Evolutionary conservation across 1,284 basidiomycete species (phyloP), one percentile per base, ranked within the genome.

Genomic region (Butyriboletus appendiculatus): DNA sequence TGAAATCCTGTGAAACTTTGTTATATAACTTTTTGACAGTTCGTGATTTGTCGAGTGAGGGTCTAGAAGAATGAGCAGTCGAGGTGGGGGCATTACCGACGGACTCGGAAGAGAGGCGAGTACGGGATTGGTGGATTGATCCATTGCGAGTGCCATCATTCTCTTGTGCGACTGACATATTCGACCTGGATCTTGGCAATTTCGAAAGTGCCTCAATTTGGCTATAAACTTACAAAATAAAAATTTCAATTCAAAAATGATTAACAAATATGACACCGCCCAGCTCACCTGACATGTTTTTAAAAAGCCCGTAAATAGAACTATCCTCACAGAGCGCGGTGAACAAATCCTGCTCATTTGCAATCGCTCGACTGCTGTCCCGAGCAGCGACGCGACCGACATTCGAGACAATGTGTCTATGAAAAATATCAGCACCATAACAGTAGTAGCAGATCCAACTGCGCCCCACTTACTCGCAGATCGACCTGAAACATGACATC

Each of bases 321-420:
- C 90, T 86, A 70, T 96, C 94, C 72, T 96, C 94, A 59, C 92
- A 94, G 28, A 96, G 76, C 0, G 93, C 92, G 24, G 85, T 80
- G 69, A 92, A 94, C 34, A 96, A 75, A 68, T 96, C 92, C 59
- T 92, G 84, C 7, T 85, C 77, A 16, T 84, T 86, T 18, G 92
- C 92, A 8, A 76, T 78, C 6, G 86, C 82, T 43, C 88, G 82
- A 63, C 90, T 90, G 65, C 88, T 92, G 69, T 95, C 93, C 51
- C 93, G 82, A 33, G 90, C 84, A 22, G 88, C 86, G 26, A 96
- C 92, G 39, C 90, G 84, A 50, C 89, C 86, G 26, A 96, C 84
- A 63, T 90, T 92, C 6, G 87, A 82, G 42, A 96, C 76, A 47
- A 95, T 78, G 72, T 94, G 91, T 68, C 93, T 96, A 59, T 34